These are phyloP conservation scores for Cladosporium sp. DNA, from an alignment of 2,329 filamentous ascomycete genomes.

Conservation along the genomic window DNA sequence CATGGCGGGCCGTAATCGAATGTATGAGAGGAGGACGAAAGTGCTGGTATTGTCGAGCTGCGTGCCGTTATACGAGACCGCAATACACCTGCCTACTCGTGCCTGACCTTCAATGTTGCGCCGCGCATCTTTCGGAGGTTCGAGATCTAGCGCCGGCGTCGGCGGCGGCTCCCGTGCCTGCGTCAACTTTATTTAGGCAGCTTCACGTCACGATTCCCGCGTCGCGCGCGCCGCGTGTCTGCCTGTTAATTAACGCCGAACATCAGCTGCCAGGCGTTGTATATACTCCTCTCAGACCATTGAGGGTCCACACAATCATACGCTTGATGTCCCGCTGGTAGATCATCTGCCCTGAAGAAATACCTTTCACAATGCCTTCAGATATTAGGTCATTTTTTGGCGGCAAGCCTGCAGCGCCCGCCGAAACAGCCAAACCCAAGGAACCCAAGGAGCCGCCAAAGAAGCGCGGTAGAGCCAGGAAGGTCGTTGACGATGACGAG, in stretches of 20 bases:
- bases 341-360: not conserved
- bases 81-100: not conserved
- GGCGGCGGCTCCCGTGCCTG: not conserved
- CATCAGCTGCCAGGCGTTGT: not conserved
- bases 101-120: not conserved
- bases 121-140: slow-evolving; percentile 4
- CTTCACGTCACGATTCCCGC: slow-evolving; percentile 6
- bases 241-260: slow-evolving; percentile 6
- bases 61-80: not conserved
- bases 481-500: slow-evolving; percentile 76
- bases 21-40: not conserved
- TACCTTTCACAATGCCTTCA: slow-evolving; percentile 57
- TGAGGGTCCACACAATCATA: not conserved
- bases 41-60: not conserved
- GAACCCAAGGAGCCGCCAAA: slow-evolving; percentile 27
- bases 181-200: not conserved
- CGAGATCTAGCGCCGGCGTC: not conserved
- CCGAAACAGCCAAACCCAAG: slow-evolving; percentile 32
- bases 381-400: slow-evolving; percentile 93
- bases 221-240: slow-evolving; percentile 5
- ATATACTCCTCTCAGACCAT: not conserved
- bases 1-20: not conserved
- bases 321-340: not conserved
- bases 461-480: slow-evolving; percentile 51
- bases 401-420: slow-evolving; percentile 61